These are phyloP conservation scores for Astrephomene gubernaculifera DNA, from an alignment of 139 green algal genomes.

Conservation along the genomic window DNA sequence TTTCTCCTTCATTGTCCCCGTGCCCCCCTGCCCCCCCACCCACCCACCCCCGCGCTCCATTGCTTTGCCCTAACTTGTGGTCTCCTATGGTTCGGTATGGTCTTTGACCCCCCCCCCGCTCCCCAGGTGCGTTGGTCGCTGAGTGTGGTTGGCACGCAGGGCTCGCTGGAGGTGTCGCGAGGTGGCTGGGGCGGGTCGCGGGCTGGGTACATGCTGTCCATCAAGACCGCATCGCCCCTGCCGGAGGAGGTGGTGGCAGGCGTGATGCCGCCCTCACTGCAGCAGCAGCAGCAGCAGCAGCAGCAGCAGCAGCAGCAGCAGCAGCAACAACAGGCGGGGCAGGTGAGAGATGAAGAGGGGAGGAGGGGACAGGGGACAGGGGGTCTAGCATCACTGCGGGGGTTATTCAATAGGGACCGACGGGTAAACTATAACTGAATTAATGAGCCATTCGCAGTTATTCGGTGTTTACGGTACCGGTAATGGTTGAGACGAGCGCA, in stretches of 20 bases:
- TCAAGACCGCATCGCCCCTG: no score
- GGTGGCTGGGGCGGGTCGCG: conserved; percentile 53
- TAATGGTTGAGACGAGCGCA: no score
- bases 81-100: no score
- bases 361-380: not conserved
- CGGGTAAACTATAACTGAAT: not conserved
- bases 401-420: not conserved
- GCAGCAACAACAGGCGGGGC: not conserved
- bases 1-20: no score
- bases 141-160: conserved; percentile 51
- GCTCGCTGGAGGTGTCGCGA: conserved; percentile 57
- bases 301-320: not conserved
- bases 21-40: no score
- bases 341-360: not conserved
- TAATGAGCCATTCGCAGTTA: not conserved
- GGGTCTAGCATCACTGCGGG: not conserved
- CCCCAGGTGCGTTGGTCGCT: conserved; percentile 45
- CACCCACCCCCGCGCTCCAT: no score
- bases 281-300: no score
- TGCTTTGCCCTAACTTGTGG: no score
- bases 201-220: conserved; percentile 47
- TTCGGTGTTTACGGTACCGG: no score
- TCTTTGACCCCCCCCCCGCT: not conserved
- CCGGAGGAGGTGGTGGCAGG: not conserved
- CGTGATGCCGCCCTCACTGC: not conserved